Percentiles rank a stretch among this genome's conserved stretches.
Evolutionary conservation across 2,329 filamentous ascomycete species (phyloP).

Genomic region (Colletotrichum kahawae): DNA sequence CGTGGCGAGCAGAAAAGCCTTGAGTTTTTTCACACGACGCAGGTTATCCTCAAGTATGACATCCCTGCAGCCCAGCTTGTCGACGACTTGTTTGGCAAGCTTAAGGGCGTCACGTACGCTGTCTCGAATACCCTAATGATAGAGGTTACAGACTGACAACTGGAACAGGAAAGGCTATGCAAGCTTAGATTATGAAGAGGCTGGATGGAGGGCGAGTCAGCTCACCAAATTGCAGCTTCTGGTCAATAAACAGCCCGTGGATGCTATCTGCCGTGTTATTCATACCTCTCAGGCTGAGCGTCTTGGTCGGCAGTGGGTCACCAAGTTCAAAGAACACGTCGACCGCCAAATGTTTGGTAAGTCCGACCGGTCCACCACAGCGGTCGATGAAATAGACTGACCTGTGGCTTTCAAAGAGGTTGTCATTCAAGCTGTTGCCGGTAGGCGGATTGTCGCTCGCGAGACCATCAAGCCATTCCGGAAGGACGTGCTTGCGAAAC

Average conservation of each 20-base stretch:
- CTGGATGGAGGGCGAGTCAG: conserved; percentile 80
- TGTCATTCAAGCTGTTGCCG: conserved; percentile 89
- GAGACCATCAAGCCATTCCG: conserved; percentile 97
- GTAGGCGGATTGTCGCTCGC: conserved; percentile 81
- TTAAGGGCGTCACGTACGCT: conserved; percentile 79
- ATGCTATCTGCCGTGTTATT: conserved; percentile 90
- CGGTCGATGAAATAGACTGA: not conserved
- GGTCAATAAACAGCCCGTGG: conserved; percentile 91
- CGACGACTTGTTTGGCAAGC: conserved; percentile 95
- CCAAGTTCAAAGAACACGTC: conserved; percentile 96
- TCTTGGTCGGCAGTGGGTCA: conserved; percentile 86
- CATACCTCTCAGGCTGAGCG: conserved; percentile 82
- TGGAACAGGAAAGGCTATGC: conserved; percentile 79
- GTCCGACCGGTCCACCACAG: conserved; percentile 1
- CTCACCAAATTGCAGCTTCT: conserved; percentile 91
- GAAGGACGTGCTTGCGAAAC: conserved; percentile 91
- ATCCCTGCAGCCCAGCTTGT: conserved; percentile 89
- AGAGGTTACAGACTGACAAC: not conserved
- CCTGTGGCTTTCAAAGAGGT: conserved; percentile 64
- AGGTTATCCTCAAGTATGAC: conserved; percentile 94
- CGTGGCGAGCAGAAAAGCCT: conserved; percentile 87
- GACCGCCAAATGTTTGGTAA: conserved; percentile 88
- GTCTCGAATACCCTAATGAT: not conserved
- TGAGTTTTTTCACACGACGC: conserved; percentile 88
- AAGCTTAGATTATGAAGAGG: conserved; percentile 95